These are phyloP conservation scores for Aegilops bicornis DNA, from an alignment of 176 grass and related monocot genomes.

Conservation along the genomic window DNA sequence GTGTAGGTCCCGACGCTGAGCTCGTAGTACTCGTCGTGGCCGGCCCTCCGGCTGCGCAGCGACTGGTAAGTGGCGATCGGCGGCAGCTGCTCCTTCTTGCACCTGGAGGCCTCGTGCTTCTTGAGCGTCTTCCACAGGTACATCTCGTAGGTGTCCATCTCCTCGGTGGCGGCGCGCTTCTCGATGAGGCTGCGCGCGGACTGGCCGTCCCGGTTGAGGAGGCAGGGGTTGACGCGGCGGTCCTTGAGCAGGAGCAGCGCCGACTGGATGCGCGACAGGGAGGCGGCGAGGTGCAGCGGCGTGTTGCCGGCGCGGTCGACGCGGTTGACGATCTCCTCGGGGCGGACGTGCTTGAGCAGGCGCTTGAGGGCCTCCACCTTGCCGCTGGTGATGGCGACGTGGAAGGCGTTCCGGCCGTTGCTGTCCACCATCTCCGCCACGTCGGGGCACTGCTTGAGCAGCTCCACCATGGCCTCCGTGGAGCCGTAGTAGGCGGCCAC, in stretches of 20 bases:
- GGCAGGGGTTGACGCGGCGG: constrained; percentile 16
- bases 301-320: constrained; percentile 34
- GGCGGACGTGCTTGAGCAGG: constrained; percentile 34
- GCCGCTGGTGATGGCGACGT: constrained; percentile 35
- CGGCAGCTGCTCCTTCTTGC: constrained; percentile 37
- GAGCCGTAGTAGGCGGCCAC: constrained; percentile 48
- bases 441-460: constrained; percentile 52
- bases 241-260: constrained; percentile 37
- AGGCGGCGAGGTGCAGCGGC: constrained; percentile 56
- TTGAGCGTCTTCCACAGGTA: constrained; percentile 42
- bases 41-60: constrained; percentile 9
- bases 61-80: constrained; percentile 17
- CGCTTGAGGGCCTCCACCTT: constrained; percentile 41
- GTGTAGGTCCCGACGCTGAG: constrained; percentile 40
- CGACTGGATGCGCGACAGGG: constrained; percentile 23
- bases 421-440: constrained; percentile 40
- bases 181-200: constrained; percentile 33
- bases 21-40: constrained; percentile 32
- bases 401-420: constrained; percentile 42
- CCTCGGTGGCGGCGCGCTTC: background rate
- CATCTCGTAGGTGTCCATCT: constrained; percentile 36
- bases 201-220: constrained; percentile 26
- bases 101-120: constrained; percentile 32
- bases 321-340: constrained; percentile 51
- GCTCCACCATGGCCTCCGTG: constrained; percentile 33